Percentiles rank a stretch among this genome's conserved stretches.
These are phyloP conservation scores for Zymoseptoria passerinii DNA, from an alignment of 2,329 filamentous ascomycete genomes.

Conservation along the genomic window DNA sequence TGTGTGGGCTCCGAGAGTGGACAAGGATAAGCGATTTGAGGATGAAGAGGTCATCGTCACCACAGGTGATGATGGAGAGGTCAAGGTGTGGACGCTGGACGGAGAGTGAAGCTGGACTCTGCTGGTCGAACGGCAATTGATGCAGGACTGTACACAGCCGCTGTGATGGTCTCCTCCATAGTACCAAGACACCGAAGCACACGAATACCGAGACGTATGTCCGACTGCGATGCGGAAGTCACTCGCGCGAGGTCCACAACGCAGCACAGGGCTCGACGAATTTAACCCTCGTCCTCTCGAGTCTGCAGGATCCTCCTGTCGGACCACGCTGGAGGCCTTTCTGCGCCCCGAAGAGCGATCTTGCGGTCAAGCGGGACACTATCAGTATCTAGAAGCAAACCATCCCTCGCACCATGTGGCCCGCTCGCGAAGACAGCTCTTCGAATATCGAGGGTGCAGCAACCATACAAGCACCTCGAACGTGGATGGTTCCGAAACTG, in stretches of 20 bases:
- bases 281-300: not conserved
- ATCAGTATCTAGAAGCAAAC: too few species aligned
- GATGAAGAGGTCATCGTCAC: conserved; percentile 79
- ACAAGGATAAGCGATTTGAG: conserved; percentile 52
- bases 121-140: not conserved
- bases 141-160: not conserved
- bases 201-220: not conserved
- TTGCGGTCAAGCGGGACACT: too few species aligned
- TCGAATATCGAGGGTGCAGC: too few species aligned
- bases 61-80: conserved; percentile 84
- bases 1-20: conserved; percentile 73
- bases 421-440: too few species aligned
- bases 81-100: conserved; percentile 68
- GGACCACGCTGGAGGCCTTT: too few species aligned
- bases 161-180: not conserved
- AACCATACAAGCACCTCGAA: too few species aligned
- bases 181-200: not conserved
- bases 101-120: not conserved
- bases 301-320: not conserved
- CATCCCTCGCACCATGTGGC: too few species aligned
- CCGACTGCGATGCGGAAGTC: not conserved
- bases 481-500: too few species aligned
- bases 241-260: not conserved
- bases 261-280: not conserved
- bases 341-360: too few species aligned